A percentile compares a stretch with the other conserved stretches of the same genome.
phyloP scores from a whole-genome alignment of 805 yeast species.

The Zygoascus ofunaensis region DNA sequence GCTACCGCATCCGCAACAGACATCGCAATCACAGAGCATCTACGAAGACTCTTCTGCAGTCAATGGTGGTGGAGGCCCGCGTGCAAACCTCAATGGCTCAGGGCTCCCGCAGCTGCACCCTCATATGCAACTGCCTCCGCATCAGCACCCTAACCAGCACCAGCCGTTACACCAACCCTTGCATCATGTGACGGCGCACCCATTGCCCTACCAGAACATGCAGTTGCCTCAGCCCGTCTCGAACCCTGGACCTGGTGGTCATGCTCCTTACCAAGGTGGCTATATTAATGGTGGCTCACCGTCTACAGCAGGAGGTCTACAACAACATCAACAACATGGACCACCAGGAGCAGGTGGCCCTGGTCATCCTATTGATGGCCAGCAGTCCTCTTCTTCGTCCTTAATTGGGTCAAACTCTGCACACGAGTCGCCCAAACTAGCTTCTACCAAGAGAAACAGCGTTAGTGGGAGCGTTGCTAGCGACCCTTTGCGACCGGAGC shows the following conservation, averaged over 20 bases:
- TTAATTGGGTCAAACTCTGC: too few relatives aligned
- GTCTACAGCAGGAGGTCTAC: too few relatives aligned
- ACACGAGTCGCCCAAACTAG: too few relatives aligned
- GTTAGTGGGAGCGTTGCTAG: too few relatives aligned
- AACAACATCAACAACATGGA: slow-evolving; percentile 6
- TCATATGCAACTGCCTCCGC: slow-evolving; percentile 6
- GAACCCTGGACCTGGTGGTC: neutral
- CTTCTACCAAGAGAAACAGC: too few relatives aligned
- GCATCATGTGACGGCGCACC: slow-evolving; percentile 1
- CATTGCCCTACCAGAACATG: slow-evolving; percentile 3
- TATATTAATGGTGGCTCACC: too few relatives aligned
- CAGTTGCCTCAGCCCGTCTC: slow-evolving; percentile 1
- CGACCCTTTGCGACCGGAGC: too few relatives aligned
- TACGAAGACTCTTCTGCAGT: too few relatives aligned
- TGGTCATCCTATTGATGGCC: too few relatives aligned
- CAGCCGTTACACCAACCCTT: slow-evolving; percentile 1
- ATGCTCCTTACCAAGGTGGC: too few relatives aligned
- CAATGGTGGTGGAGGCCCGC: neutral
- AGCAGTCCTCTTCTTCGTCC: too few relatives aligned
- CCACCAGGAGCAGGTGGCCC: slow-evolving; percentile 8
- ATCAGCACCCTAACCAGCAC: neutral
- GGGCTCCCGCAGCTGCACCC: slow-evolving; percentile 2
- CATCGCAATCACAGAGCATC: neutral
- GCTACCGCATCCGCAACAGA: neutral
- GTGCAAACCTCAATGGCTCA: neutral